phyloP scores from a whole-genome alignment of 768 basidiomycete genomes.

The Russula lepida region DNA sequence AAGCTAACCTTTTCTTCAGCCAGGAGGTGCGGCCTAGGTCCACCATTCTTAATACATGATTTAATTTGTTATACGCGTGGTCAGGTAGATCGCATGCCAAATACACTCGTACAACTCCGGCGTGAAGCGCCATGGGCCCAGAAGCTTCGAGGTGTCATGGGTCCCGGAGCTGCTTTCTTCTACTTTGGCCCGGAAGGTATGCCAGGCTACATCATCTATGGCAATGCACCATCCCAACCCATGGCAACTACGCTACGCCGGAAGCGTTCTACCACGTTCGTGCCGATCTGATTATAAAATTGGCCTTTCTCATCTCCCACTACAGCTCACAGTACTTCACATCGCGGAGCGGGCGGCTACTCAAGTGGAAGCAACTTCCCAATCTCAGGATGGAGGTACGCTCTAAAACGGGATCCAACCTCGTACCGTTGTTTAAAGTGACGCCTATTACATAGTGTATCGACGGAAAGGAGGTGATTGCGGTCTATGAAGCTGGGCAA shows the following conservation, averaged over 20 bases:
- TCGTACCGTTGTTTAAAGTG: background rate
- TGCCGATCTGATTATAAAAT: slow-evolving; percentile 11
- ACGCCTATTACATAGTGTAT: slow-evolving; percentile 35
- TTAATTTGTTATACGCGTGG: background rate
- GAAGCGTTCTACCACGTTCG: slow-evolving; percentile 58
- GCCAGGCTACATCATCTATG: slow-evolving; percentile 61
- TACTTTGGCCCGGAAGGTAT: slow-evolving; percentile 61
- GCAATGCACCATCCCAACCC: slow-evolving; percentile 45
- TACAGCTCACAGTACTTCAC: slow-evolving; percentile 67
- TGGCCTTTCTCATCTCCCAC: background rate
- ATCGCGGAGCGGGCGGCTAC: slow-evolving; percentile 57
- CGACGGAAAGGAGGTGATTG: slow-evolving; percentile 49
- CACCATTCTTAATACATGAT: background rate
- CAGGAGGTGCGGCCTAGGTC: slow-evolving; percentile 11
- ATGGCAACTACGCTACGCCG: slow-evolving; percentile 54
- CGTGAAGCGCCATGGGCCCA: slow-evolving; percentile 61
- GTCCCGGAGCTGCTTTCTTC: slow-evolving; percentile 69
- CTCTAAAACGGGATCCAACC: background rate
- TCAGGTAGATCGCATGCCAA: slow-evolving; percentile 50
- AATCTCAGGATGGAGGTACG: slow-evolving; percentile 62
- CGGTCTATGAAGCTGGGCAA: slow-evolving; percentile 57
- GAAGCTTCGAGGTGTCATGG: slow-evolving; percentile 64
- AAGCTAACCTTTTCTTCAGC: slow-evolving; percentile 9
- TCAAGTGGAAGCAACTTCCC: slow-evolving; percentile 61
- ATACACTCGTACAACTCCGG: slow-evolving; percentile 52